Conservation (phyloP, 805 yeast genomes). For the Suhomyces prunicola region DNA sequence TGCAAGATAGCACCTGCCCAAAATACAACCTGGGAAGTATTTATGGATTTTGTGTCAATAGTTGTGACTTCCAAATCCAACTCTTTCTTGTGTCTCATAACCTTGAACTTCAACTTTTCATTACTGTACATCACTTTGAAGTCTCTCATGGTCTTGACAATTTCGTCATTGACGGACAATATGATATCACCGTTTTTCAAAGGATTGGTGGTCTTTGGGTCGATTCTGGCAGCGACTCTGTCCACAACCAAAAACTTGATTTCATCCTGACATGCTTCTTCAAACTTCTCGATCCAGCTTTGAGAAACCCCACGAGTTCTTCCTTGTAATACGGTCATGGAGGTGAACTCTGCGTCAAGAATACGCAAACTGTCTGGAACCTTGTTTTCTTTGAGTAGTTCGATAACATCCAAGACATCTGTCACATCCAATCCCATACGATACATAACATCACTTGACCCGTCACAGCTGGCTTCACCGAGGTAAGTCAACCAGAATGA, state of each 20-base stretch:
- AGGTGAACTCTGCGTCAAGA: conserved; percentile 74
- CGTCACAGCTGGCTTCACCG: conserved; percentile 64
- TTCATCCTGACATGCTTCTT: conserved; percentile 59
- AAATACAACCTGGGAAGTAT: conserved; percentile 63
- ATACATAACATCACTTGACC: conserved; percentile 54
- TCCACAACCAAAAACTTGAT: conserved; percentile 70
- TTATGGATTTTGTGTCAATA: conserved; percentile 51
- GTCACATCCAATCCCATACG: conserved; percentile 76
- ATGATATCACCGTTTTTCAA: conserved; percentile 72
- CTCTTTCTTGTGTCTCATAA: conserved; percentile 70
- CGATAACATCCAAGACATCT: conserved; percentile 57
- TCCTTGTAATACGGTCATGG: conserved; percentile 68
- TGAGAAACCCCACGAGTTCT: conserved; percentile 86
- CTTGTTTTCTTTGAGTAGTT: conserved; percentile 46
- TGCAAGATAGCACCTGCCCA: conserved; percentile 88
- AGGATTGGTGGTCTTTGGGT: conserved; percentile 27
- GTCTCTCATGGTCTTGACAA: conserved; percentile 67
- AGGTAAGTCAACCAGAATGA: conserved; percentile 84
- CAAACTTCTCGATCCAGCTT: conserved; percentile 71
- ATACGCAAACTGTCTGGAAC: conserved; percentile 56
- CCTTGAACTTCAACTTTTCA: conserved; percentile 50
- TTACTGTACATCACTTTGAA: conserved; percentile 48
- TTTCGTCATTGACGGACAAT: conserved; percentile 61
- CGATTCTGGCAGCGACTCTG: conserved; percentile 55
- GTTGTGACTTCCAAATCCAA: conserved; percentile 63